Evolutionary conservation across 768 basidiomycete species (phyloP).

Genomic region (Gymnopilus junonius): DNA sequence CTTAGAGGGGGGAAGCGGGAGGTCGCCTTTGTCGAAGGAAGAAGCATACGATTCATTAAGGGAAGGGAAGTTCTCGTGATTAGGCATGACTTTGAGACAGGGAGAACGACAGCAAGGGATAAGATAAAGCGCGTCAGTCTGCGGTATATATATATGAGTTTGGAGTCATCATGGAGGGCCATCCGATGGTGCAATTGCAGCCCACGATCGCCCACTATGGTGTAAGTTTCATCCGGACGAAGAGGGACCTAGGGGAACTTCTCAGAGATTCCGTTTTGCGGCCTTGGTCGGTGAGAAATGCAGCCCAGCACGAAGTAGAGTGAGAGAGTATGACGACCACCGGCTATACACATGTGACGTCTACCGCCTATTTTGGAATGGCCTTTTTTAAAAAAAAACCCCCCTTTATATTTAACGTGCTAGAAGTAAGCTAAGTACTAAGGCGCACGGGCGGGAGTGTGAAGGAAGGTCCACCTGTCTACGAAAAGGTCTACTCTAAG

Average conservation of each 20-base stretch:
- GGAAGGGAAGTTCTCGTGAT: constrained; percentile 36
- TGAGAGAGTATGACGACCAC: neutral
- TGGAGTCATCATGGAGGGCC: neutral
- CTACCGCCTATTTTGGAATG: neutral
- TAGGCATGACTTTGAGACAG: constrained; percentile 25
- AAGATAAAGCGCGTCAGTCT: neutral
- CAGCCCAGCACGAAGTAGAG: neutral
- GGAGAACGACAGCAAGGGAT: neutral
- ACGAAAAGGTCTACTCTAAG: neutral
- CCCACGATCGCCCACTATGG: constrained; percentile 1
- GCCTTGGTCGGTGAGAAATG: neutral
- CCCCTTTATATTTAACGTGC: neutral
- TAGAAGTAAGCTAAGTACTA: neutral
- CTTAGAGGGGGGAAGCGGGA: constrained; percentile 40
- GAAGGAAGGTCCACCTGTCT: neutral
- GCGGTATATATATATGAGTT: neutral
- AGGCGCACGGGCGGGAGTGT: neutral
- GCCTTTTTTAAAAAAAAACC: no score
- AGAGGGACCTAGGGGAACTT: neutral
- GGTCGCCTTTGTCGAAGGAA: constrained; percentile 46
- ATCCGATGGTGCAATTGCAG: constrained; percentile 10
- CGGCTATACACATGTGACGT: neutral
- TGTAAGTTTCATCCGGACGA: neutral
- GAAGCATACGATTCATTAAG: constrained; percentile 51
- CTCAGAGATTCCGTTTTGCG: neutral